Conservation (phyloP, 805 yeast species). For the Suhomyces vadensis region DNA sequence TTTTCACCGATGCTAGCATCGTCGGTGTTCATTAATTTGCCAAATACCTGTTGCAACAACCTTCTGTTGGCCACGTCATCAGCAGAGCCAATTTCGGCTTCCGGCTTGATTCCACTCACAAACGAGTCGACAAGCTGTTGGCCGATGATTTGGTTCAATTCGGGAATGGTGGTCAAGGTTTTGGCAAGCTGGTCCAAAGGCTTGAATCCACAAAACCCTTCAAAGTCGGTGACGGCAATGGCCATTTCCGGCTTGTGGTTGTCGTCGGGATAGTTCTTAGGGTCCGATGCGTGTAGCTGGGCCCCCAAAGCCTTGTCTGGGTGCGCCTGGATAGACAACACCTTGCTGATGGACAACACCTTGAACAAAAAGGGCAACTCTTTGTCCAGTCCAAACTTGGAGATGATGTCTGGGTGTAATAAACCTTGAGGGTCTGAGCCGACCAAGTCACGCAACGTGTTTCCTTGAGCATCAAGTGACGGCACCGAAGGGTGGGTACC, state of each 20-base stretch:
- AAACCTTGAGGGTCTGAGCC: slow-evolving; percentile 55
- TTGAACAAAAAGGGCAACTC: slow-evolving; percentile 92
- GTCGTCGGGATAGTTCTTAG: slow-evolving; percentile 93
- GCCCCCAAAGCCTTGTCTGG: slow-evolving; percentile 88
- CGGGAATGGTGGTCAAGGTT: slow-evolving; percentile 72
- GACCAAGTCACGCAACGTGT: slow-evolving; percentile 67
- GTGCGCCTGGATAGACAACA: slow-evolving; percentile 94
- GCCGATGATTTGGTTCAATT: slow-evolving; percentile 71
- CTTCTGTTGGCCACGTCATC: slow-evolving; percentile 61
- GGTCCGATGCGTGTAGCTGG: slow-evolving; percentile 76
- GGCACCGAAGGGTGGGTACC: slow-evolving; percentile 97
- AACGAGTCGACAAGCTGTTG: slow-evolving; percentile 56
- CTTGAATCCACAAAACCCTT: slow-evolving; percentile 97
- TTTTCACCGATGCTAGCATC: slow-evolving; percentile 55
- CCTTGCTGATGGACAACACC: slow-evolving; percentile 90
- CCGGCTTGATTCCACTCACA: slow-evolving; percentile 45
- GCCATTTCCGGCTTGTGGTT: slow-evolving; percentile 99
- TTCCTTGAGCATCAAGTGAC: slow-evolving; percentile 54
- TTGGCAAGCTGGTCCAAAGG: slow-evolving; percentile 77
- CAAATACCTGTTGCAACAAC: slow-evolving; percentile 73
- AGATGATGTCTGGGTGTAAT: slow-evolving; percentile 59
- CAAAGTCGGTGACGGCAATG: slow-evolving; percentile 91
- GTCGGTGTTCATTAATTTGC: slow-evolving; percentile 80
- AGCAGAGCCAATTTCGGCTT: slow-evolving; percentile 47
- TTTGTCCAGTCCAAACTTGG: slow-evolving; percentile 63